Evolutionary conservation across 2,329 filamentous ascomycete species (phyloP), one percentile per base, ranked within the genome.

Genomic region (Camillea tinctor): DNA sequence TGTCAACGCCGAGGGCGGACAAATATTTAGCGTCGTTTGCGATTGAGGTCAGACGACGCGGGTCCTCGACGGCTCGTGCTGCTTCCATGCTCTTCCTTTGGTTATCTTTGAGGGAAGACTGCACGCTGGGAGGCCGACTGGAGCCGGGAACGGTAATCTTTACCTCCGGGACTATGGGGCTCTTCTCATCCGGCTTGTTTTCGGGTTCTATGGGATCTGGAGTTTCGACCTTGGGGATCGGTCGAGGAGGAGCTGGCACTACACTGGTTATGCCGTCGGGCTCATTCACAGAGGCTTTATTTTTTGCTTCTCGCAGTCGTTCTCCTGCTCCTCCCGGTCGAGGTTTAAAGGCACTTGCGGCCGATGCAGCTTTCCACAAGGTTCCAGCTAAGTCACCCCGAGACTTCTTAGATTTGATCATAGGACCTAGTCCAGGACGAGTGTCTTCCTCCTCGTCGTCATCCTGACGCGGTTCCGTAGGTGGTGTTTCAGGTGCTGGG

Each of bases 181-280:
- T 68, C 9, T 74, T 71, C 21, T 74, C 70, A 11, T 74, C 65
- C 11, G 72, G 67, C 61, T 74, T 72, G 50, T 76, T 74, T 0
- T 73, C 68, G 1, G 71, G 69, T 8, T 76, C 76, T 1, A 59
- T 56, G 23, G 71, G 62, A 68, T 72, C 74, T 6, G 71, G 69
- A 11, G 68, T 64, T 58, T 78, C 76, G 9, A 78, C 74, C 1
- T 68, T 68, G 2, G 78, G 76, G 8, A 71, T 66, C 1, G 81
- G 79, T 26, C 81, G 78, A 15, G 79, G 84, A 1, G 93, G 93
- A 3, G 93, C 91, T 22, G 91, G 91, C 21, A 97, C 90, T 44
- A 97, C 93, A 48, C 89, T 86, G 13, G 89, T 96, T 65, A 97
- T 96, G 2, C 93, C 94, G 77, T 97, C 93, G 6, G 92, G 90